phyloP scores from a whole-genome alignment of 2,329 filamentous ascomycete species.

The Penicillium sp. region DNA sequence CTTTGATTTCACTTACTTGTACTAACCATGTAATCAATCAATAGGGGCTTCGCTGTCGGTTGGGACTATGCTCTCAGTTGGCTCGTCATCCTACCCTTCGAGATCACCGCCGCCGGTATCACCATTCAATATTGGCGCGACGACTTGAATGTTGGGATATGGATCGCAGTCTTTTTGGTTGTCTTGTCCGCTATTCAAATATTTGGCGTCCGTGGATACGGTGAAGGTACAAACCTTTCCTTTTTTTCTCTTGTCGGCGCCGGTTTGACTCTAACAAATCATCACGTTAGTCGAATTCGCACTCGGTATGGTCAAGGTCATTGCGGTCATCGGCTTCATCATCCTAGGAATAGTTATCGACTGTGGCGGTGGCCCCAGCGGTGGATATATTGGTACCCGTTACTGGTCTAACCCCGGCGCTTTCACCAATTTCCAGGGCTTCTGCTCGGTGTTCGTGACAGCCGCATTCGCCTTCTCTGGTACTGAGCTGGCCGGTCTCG shows the following conservation, averaged over 20 bases:
- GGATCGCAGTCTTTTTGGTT: slow-evolving; percentile 63
- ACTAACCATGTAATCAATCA: background rate
- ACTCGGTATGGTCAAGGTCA: slow-evolving; percentile 64
- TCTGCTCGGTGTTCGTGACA: slow-evolving; percentile 63
- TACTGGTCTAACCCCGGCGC: slow-evolving; percentile 49
- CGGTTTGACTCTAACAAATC: background rate
- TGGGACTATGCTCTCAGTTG: slow-evolving; percentile 78
- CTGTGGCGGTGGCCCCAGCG: slow-evolving; percentile 50
- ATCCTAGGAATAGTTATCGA: slow-evolving; percentile 75
- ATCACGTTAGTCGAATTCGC: slow-evolving; percentile 60
- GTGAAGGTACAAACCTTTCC: slow-evolving; percentile 25
- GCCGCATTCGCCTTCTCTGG: slow-evolving; percentile 64
- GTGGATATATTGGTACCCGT: slow-evolving; percentile 48
- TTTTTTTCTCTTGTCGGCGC: no score
- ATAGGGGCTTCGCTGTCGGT: slow-evolving; percentile 53
- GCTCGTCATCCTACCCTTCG: slow-evolving; percentile 79
- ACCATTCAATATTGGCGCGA: slow-evolving; percentile 61
- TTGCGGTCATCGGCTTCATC: slow-evolving; percentile 67
- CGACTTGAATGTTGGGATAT: slow-evolving; percentile 60
- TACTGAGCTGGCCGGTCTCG: slow-evolving; percentile 61
- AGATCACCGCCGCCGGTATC: slow-evolving; percentile 67
- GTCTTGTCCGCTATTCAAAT: slow-evolving; percentile 59
- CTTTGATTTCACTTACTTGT: background rate
- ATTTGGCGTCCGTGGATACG: slow-evolving; percentile 61
- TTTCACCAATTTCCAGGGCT: slow-evolving; percentile 57